phyloP scores from a whole-genome alignment of 2,329 filamentous ascomycete genomes.

The Xylaria sp. region DNA sequence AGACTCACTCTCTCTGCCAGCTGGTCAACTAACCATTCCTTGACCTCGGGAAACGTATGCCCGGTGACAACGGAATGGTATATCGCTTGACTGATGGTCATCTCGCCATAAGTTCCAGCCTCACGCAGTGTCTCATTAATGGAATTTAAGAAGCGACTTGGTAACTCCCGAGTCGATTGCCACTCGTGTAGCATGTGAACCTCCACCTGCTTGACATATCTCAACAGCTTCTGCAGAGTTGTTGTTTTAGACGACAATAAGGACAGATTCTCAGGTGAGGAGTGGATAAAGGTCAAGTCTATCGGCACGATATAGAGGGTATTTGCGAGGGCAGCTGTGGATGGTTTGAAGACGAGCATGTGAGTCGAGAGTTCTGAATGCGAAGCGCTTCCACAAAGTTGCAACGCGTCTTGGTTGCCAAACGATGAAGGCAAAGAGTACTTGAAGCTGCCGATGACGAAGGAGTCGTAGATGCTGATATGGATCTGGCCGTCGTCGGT shows the following conservation, averaged over 20 bases:
- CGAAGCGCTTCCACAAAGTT: conserved; percentile 58
- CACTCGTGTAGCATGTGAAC: conserved; percentile 76
- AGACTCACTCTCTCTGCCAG: conserved; percentile 66
- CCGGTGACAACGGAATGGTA: conserved; percentile 84
- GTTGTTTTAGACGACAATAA: conserved; percentile 82
- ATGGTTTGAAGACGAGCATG: conserved; percentile 56
- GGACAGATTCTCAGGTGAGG: conserved; percentile 73
- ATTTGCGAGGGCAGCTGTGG: conserved; percentile 35
- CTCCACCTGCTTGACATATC: conserved; percentile 78
- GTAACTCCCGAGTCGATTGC: conserved; percentile 75
- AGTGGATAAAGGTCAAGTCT: conserved; percentile 76
- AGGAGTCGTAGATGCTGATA: conserved; percentile 79
- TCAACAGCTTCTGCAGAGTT: conserved; percentile 76
- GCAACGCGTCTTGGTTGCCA: conserved; percentile 27
- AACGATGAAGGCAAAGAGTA: conserved; percentile 38
- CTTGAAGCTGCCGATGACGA: conserved; percentile 65
- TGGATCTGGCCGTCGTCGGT: conserved; percentile 67
- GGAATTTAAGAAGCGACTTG: conserved; percentile 68
- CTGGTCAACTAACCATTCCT: conserved; percentile 84
- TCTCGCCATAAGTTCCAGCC: conserved; percentile 51
- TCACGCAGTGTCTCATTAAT: conserved; percentile 70
- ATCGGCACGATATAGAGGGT: conserved; percentile 63
- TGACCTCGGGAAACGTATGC: conserved; percentile 66
- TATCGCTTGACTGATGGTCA: conserved; percentile 65
- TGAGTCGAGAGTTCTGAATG: conserved; percentile 73